Evolutionary conservation across 2,329 filamentous ascomycete genomes (phyloP).

Genomic region (Paraphaeosphaeria sporulosa): DNA sequence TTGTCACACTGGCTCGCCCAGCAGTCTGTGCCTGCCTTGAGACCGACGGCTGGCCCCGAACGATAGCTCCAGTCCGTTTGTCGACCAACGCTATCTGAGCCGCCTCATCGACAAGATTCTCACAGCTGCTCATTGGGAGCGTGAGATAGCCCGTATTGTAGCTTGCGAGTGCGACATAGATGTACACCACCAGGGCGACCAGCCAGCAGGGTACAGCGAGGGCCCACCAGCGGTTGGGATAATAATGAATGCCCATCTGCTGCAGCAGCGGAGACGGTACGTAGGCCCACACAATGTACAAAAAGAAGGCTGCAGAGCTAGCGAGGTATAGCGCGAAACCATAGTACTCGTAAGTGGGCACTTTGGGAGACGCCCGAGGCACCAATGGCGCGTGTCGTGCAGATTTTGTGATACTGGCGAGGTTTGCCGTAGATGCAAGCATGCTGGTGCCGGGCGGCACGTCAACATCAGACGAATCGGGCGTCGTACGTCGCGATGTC

Average conservation of each 20-base stretch:
- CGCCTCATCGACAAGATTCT: conserved; percentile 91
- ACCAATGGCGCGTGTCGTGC: conserved; percentile 69
- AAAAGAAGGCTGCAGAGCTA: conserved; percentile 79
- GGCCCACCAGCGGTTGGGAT: conserved; percentile 97
- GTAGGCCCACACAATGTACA: conserved; percentile 83
- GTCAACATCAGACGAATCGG: conserved; percentile 90
- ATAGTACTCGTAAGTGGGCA: conserved; percentile 99
- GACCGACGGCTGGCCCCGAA: conserved; percentile 38
- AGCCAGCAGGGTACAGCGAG: conserved; percentile 90
- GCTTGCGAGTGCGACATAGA: conserved; percentile 88
- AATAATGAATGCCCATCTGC: conserved; percentile 93
- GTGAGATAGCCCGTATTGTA: conserved; percentile 94
- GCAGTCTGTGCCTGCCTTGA: conserved; percentile 33
- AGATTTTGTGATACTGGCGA: conserved; percentile 65
- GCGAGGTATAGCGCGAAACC: conserved; percentile 97
- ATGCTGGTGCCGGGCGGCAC: conserved; percentile 39
- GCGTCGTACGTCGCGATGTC: conserved; percentile 84
- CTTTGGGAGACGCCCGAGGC: conserved; percentile 85
- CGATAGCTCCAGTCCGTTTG: conserved; percentile 65
- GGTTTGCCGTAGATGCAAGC: conserved; percentile 59
- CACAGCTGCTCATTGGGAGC: conserved; percentile 77
- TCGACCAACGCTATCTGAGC: conserved; percentile 87
- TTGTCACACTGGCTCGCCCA: conserved; percentile 52
- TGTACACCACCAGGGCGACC: conserved; percentile 87
- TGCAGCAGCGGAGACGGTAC: conserved; percentile 91